Evolutionary conservation across 2,329 filamentous ascomycete genomes (phyloP), one percentile per base, ranked within the genome.

Genomic region (Dothidotthia symphoricarpi): DNA sequence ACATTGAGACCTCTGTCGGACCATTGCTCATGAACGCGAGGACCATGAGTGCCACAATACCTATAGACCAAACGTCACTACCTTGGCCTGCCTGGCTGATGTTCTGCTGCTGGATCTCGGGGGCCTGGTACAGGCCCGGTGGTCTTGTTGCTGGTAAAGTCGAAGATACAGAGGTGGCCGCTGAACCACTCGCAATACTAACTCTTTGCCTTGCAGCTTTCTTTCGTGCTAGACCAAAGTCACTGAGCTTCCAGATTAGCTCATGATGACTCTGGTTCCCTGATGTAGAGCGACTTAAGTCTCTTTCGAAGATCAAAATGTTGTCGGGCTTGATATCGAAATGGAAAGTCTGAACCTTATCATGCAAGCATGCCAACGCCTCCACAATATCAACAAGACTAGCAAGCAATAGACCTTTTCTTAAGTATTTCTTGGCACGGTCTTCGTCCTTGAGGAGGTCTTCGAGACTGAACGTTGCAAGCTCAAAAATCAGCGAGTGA

Each of bases 21-120:
- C 26, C 26, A 3, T 27, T 13, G 16, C 3, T 6, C 16, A 15
- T n/a, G 16, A 34, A 39, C 4, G 17, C 36, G n/a, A 39, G 5
- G 12, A 39, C 14, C 25, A 39, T 30, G 3, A 39, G 25, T 2
- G 15, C 9, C 11, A 39, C 19, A 16, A 25, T 16, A 12, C 36
- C 36, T 2, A 39, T 28, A 14, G 36, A 39, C 36, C 36, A 39
- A 11, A 39, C 36, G 12, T 39, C 36, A 10, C 36, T 39, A 4
- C 19, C 14, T 19, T 13, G 25, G 11, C 36, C 15, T 15, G 36
- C 31, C 8, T 15, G 3, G 14, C 30, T 34, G 6, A 25, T 15
- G n/a, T 31, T 16, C 10, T 3, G 4, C 12, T 26, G 4, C n/a
- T 39, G 36, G 4, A 39, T 31, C 19, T 39, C 36, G 1, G 36